Percentiles rank a stretch among this genome's conserved stretches.
Evolutionary conservation across 257 asterid species (phyloP).

Genomic region (Euphrasia confusa): DNA sequence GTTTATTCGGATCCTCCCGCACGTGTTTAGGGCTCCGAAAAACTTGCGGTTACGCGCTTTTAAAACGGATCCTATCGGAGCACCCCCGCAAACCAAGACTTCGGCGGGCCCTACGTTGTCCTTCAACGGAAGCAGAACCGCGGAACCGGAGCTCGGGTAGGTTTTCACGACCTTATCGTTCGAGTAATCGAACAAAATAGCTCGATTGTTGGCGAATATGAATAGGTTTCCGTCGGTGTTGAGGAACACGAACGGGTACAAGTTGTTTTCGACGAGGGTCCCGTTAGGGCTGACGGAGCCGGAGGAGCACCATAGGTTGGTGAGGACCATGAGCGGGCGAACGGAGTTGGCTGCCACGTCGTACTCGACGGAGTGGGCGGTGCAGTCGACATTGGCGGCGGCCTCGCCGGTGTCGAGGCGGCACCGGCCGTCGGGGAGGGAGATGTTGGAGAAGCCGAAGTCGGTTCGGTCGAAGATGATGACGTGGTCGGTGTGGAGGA

Average conservation of each 20-base stretch:
- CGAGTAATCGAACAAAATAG: conserved; percentile 34
- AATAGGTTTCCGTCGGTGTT: conserved; percentile 47
- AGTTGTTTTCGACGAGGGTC: conserved; percentile 38
- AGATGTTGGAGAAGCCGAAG: conserved; percentile 43
- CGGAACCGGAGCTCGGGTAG: conserved; percentile 28
- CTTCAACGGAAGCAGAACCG: not conserved
- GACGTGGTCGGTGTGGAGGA: conserved; percentile 33
- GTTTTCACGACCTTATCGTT: conserved; percentile 25
- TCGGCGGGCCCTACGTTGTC: conserved; percentile 15
- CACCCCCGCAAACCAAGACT: conserved; percentile 39
- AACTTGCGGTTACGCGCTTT: conserved; percentile 24
- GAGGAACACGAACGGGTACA: conserved; percentile 44
- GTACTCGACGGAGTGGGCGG: conserved; percentile 62
- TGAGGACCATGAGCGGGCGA: conserved; percentile 50
- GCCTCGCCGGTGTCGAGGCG: conserved; percentile 27
- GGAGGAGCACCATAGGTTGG: conserved; percentile 67
- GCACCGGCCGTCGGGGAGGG: conserved; percentile 38
- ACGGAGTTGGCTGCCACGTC: conserved; percentile 34
- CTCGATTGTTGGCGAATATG: conserved; percentile 31
- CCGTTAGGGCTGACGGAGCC: conserved; percentile 50
- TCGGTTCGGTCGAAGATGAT: conserved; percentile 42
- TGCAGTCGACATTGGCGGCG: conserved; percentile 33
- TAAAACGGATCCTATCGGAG: conserved; percentile 29
- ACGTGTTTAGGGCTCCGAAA: conserved; percentile 47
- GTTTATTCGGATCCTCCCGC: conserved; percentile 40